Conservation (phyloP, 805 yeast genomes). For the Suhomyces emberorum region DNA sequence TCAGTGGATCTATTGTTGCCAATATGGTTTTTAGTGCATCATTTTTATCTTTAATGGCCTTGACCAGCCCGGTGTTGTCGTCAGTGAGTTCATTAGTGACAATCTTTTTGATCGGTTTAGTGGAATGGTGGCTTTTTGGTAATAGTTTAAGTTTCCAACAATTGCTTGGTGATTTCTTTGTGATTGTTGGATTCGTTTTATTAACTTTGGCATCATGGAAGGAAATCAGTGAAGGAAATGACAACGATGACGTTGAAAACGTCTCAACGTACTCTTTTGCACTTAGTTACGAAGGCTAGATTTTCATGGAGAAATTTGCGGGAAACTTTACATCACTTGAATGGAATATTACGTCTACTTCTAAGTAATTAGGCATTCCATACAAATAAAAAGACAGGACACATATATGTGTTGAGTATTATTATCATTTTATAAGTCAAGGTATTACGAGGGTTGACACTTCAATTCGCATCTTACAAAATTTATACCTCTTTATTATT, state of each 20-base stretch:
- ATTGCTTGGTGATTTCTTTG: constrained; percentile 64
- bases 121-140: constrained; percentile 69
- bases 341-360: too few relatives aligned
- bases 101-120: constrained; percentile 73
- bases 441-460: too few relatives aligned
- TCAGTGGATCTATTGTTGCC: constrained; percentile 53
- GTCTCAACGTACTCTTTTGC: constrained; percentile 43
- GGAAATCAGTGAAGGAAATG: constrained; percentile 53
- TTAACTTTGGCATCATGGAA: constrained; percentile 65
- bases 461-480: too few relatives aligned
- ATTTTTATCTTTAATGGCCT: constrained; percentile 73
- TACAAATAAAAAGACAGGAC: too few relatives aligned
- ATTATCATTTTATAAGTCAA: too few relatives aligned
- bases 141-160: constrained; percentile 54
- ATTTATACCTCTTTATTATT: too few relatives aligned
- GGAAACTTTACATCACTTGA: too few relatives aligned
- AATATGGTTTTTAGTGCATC: constrained; percentile 69
- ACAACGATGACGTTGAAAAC: constrained; percentile 42
- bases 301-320: too few relatives aligned
- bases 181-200: constrained; percentile 64
- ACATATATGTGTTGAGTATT: too few relatives aligned
- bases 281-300: constrained; percentile 21
- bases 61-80: constrained; percentile 82
- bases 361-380: too few relatives aligned
- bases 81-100: constrained; percentile 68